Base-by-base conservation (phyloP, 2,329 filamentous ascomycete genomes). In the Allantophomopsis cytisporea region DNA sequence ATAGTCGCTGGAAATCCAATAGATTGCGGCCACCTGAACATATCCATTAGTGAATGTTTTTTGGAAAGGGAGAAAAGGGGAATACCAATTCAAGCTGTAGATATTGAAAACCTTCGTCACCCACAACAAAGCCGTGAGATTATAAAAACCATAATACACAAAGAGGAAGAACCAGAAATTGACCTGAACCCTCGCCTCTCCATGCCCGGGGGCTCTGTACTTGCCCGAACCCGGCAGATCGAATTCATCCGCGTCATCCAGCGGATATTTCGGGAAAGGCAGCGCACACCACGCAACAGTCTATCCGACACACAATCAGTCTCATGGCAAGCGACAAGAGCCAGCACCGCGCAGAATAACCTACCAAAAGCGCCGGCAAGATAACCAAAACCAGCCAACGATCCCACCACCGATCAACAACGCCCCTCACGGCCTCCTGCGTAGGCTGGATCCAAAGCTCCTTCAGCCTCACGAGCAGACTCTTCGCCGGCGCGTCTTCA, bases 91-190 rank as follows among this genome's bases (percentile, higher is more conserved):
- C 41, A 82, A 61, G 44, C 71, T 75, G 62, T 82, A 82, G 16
- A 82, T 64, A 50, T 82, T 82, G 55, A 82, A 82, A 5, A 81
- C 68, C 51, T 80, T 81, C 36, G 77, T 82, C 52, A 82, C 80
- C 75, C 76, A 82, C 44, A 79, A 70, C 48, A 82, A 59, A 2
- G 76, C 77, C 4, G 74, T 78, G 17, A 80, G 51, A 52, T 77
- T 80, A 57, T 82, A 82, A 47, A 80, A 71, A 41, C 75, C 74
- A 54, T 82, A 82, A 60, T 80, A 82, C 41, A 80, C 70, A 37
- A 80, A 69, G 31, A 82, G 62, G 51, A 82, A 82, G 63, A 80
- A 80, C 76, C 77, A 82, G 51, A 81, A 81, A 60, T 78, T 79
- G 47, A 81, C 69, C 45, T 72, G 68, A 4, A 81, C 76, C 33